phyloP scores from a whole-genome alignment of 192 early-diverging fungal species.

The Coemansia sp. region DNA sequence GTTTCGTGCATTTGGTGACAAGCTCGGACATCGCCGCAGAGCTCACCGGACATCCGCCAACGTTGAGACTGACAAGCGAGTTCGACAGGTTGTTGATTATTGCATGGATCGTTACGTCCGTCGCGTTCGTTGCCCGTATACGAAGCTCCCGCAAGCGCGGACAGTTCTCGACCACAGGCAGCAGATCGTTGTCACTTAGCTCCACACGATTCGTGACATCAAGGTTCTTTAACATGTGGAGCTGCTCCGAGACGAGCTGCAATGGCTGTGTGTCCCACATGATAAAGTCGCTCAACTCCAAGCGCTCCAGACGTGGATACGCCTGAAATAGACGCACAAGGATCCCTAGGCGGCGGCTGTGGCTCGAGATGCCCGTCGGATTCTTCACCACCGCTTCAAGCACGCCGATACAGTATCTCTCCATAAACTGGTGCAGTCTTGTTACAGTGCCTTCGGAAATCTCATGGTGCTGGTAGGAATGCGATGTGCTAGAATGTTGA shows the following conservation, averaged over 20 bases:
- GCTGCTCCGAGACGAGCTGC: constrained; percentile 40
- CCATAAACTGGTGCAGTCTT: constrained; percentile 57
- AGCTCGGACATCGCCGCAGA: constrained; percentile 52
- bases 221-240: constrained; percentile 37
- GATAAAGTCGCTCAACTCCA: constrained; percentile 56
- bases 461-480: constrained; percentile 43
- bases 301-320: constrained; percentile 51
- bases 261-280: constrained; percentile 57
- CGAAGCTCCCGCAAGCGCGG: constrained; percentile 39
- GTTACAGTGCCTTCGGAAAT: constrained; percentile 52
- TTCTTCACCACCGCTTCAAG: constrained; percentile 46
- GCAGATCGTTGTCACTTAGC: constrained; percentile 47
- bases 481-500: constrained; percentile 16
- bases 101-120: constrained; percentile 41
- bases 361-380: constrained; percentile 52
- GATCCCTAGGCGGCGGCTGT: constrained; percentile 38
- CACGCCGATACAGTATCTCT: constrained; percentile 50
- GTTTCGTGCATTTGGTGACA: constrained; percentile 31
- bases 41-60: constrained; percentile 53
- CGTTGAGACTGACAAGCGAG: constrained; percentile 43
- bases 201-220: constrained; percentile 55
- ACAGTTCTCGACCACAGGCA: constrained; percentile 49
- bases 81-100: constrained; percentile 39
- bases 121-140: constrained; percentile 52
- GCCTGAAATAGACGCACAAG: constrained; percentile 44